These are phyloP conservation scores for Rossbeevera mucosa DNA, from an alignment of 768 basidiomycete genomes.

Conservation along the genomic window DNA sequence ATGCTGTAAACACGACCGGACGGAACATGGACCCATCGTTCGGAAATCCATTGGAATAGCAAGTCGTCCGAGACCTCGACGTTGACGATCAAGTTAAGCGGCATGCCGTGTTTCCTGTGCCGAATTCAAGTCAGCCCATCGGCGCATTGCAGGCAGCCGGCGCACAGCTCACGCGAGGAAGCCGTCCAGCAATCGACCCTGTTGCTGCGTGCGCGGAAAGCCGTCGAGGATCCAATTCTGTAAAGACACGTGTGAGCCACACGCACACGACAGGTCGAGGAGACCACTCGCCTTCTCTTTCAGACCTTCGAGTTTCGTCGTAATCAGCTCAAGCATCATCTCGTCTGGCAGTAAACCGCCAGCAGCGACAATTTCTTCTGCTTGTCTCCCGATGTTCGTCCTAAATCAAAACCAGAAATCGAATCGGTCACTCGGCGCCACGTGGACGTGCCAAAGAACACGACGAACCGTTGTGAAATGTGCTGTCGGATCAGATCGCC, in stretches of 20 bases:
- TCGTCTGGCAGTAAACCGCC: slow-evolving; percentile 77
- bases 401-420: slow-evolving; percentile 26
- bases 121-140: not conserved
- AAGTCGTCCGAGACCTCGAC: slow-evolving; percentile 80
- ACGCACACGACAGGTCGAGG: slow-evolving; percentile 5
- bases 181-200: slow-evolving; percentile 69
- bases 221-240: slow-evolving; percentile 91
- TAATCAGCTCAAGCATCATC: slow-evolving; percentile 70
- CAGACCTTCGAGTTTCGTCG: slow-evolving; percentile 60
- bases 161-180: slow-evolving; percentile 54
- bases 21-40: slow-evolving; percentile 81
- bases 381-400: slow-evolving; percentile 67
- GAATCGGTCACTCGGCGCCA: not conserved
- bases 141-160: not conserved
- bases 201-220: slow-evolving; percentile 81
- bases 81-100: slow-evolving; percentile 76
- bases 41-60: slow-evolving; percentile 75
- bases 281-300: slow-evolving; percentile 49
- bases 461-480: slow-evolving; percentile 55
- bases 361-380: slow-evolving; percentile 71
- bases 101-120: slow-evolving; percentile 52
- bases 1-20: slow-evolving; percentile 87
- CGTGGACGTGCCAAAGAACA: not conserved
- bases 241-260: slow-evolving; percentile 7
- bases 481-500: slow-evolving; percentile 83